Evolutionary conservation across 257 asterid genomes (phyloP).

Genomic region (Rehmannia glutinosa): DNA sequence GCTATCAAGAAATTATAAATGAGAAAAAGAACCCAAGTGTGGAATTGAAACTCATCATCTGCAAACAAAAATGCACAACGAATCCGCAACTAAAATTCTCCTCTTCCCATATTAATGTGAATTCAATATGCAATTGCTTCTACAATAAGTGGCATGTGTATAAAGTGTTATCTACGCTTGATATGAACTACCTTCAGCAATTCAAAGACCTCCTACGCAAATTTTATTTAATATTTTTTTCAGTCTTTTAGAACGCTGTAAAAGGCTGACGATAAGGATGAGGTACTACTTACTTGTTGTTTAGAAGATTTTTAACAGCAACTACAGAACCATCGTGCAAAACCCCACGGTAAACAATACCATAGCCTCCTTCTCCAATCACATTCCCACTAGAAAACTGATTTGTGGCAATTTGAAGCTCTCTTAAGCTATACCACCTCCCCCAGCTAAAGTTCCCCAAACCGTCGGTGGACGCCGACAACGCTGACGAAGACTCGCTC

Average conservation of each 20-base stretch:
- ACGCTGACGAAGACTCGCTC: conserved; percentile 71
- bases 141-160: neutral
- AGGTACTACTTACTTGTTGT: conserved; percentile 61
- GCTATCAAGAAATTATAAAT: conserved; percentile 10
- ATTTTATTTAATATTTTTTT: neutral
- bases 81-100: neutral
- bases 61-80: neutral
- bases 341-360: conserved; percentile 71
- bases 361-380: conserved; percentile 91
- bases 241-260: neutral
- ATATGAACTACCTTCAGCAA: neutral
- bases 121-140: conserved; percentile 3
- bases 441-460: conserved; percentile 70
- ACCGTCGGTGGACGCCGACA: conserved; percentile 62
- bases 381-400: conserved; percentile 55
- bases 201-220: neutral
- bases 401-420: conserved; percentile 64
- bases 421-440: conserved; percentile 60
- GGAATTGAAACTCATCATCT: neutral
- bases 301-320: conserved; percentile 74
- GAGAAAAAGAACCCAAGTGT: neutral
- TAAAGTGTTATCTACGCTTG: neutral
- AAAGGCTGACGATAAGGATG: neutral
- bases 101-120: neutral
- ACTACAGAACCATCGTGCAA: conserved; percentile 58